Evolutionary conservation across 1,139 yeast species (phyloP), one percentile per base, ranked within the genome.

Genomic region (Scheffersomyces parashehatae): DNA sequence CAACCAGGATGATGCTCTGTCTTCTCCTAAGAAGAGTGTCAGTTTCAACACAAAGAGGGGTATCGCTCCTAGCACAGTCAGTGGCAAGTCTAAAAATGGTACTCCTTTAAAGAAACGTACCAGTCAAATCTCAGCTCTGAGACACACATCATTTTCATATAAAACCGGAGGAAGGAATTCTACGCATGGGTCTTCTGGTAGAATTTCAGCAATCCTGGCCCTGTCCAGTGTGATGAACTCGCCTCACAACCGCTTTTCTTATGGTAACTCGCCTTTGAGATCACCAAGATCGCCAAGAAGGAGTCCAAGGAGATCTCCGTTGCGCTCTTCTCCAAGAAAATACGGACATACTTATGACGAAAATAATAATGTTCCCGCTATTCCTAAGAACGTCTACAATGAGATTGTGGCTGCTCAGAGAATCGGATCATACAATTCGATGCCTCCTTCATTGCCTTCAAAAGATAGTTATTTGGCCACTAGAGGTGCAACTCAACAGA

Each of bases 341-440:
- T 44, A 37, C 37, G 46, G 38, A 14, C 36, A 75, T 75, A 15
- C 40, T 30, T 39, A 43, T 75, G 75, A 39, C 54, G 52, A 52
- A 36, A 47, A 51, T 15, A 54, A 51, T 8, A 51, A 52, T 30
- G 62, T 54, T 6, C 70, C 73, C 13, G 71, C 73, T 4, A 60
- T 71, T 31, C 79, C 79, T 6, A 64, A 77, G 51, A 74, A 74
- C 45, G 69, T 75, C 38, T 75, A 75, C 52, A 68, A 74, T 52
- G 80, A 75, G 49, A 71, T 75, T 44, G 68, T 74, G 34, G 61
- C 65, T 14, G 76, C 77, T 28, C 76, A 70, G 52, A 35, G 15
- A 33, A 20, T 15, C 28, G 39, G 55, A 31, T 56, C 68, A 1
- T 44, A 54, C 16, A 64, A 59, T 20, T 58, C 68, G 11, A 58